Percentiles rank a stretch among this genome's conserved stretches.
Conservation (phyloP, 176 grass and related monocot species). For the Avena atlantica region DNA sequence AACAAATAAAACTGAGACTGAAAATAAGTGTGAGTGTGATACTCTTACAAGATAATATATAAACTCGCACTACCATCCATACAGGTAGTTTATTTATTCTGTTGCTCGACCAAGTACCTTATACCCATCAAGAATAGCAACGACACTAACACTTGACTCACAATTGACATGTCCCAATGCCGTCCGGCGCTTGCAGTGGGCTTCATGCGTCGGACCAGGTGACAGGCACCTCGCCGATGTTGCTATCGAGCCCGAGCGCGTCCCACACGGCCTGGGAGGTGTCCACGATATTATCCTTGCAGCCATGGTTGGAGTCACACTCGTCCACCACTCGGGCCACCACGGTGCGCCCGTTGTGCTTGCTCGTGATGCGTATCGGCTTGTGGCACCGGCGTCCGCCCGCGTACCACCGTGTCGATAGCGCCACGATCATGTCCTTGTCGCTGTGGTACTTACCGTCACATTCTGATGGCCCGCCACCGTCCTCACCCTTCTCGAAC, state of each 20-base stretch:
- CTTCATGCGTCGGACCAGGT: constrained; percentile 55
- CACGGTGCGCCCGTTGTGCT: background rate
- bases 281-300: constrained; percentile 50
- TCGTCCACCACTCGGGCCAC: constrained; percentile 46
- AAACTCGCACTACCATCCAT: background rate
- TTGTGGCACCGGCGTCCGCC: constrained; percentile 25
- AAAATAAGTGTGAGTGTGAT: background rate
- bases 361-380: constrained; percentile 32
- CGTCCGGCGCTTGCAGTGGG: background rate
- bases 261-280: constrained; percentile 28
- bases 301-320: constrained; percentile 40
- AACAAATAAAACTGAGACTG: background rate
- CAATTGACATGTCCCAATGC: background rate
- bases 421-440: constrained; percentile 20
- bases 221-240: constrained; percentile 41
- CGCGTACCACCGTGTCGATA: constrained; percentile 41
- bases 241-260: constrained; percentile 51
- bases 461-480: background rate
- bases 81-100: constrained; percentile 2
- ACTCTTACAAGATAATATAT: background rate
- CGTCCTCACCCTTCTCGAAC: background rate
- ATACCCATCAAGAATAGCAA: background rate
- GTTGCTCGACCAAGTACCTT: background rate
- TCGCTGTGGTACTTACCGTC: background rate
- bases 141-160: background rate